These are phyloP conservation scores for Pseudogymnoascus sp. DNA, from an alignment of 2,329 filamentous ascomycete genomes.

Conservation along the genomic window DNA sequence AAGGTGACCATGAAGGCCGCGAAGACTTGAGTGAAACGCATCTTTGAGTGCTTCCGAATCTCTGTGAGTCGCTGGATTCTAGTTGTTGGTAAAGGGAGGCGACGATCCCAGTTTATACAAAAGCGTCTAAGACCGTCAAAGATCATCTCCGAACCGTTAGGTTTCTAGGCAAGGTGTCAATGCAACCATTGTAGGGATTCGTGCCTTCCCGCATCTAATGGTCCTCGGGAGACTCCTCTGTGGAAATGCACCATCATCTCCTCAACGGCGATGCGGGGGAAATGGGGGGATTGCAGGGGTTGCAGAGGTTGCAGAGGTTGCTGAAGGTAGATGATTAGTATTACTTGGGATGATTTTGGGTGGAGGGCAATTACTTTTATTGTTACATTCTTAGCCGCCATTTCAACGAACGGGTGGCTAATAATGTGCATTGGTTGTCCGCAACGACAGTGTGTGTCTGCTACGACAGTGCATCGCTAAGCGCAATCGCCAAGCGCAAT, in stretches of 20 bases:
- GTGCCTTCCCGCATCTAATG: background rate
- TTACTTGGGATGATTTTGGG: background rate
- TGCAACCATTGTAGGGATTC: background rate
- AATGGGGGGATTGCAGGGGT: background rate
- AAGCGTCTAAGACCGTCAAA: background rate
- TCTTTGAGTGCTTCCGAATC: conserved; percentile 7
- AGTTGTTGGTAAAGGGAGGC: background rate
- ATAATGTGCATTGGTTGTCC: background rate
- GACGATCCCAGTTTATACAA: background rate
- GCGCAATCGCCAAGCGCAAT: background rate
- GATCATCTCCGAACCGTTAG: background rate
- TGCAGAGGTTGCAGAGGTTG: background rate
- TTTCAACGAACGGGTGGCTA: background rate
- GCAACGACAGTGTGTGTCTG: too few species aligned
- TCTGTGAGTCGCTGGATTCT: background rate
- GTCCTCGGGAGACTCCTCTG: background rate
- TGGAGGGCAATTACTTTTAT: background rate
- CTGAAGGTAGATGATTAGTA: background rate
- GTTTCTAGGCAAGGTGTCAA: background rate
- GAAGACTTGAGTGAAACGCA: conserved; percentile 15
- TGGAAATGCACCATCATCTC: background rate
- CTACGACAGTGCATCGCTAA: background rate
- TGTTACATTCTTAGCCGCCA: background rate
- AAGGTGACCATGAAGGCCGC: conserved; percentile 23
- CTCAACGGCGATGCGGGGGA: background rate